Evolutionary conservation across 257 asterid genomes (phyloP), one percentile per base, ranked within the genome.

Genomic region (Mitragyna speciosa): DNA sequence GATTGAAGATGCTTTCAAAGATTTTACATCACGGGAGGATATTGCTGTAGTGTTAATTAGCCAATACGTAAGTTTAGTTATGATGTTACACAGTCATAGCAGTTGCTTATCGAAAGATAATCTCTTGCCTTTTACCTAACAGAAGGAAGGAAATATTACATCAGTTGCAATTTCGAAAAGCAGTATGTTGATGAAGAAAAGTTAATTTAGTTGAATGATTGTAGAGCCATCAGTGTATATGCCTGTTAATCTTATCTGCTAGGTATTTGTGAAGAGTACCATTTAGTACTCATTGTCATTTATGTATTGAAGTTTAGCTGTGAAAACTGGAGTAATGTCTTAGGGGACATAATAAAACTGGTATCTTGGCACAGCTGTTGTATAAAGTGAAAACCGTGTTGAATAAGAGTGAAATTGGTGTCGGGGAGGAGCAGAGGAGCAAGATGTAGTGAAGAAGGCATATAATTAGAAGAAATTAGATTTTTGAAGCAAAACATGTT

Each of bases 1-100:
- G 87, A 92, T 95, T 81, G 99, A 93, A 85, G 98, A 95, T 33
- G 89, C 97, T 17, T 92, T 95, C 89, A 95, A 92, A 77, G 98
- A 95, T 68, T 95, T 92, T 88, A 93, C 97, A 12, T 9, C 95
- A 30, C 91, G 99, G 83, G 97, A 93, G 59, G 99, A 92, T 81
- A 78, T 93, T 78, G 99, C 97, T 36, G 89, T 95, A 20, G 95
- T 95, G 81, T 83, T 95, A 30, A 92, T 95, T 87, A 95, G 99
- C 85, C 99, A 95, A 93, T 93, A 79, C 64, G 98, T 95, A 88
- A 90, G 98, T 78, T 71, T 59, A 24, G 48, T 63, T 76, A 12
- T n/a, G 36, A 22, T 59, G 52, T 12, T 31, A 43, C 65, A 14
- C 8, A 65, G 30, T 56, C 17, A 24, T 78, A 19, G 30, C 31